Evolutionary conservation across 2,329 filamentous ascomycete species (phyloP).

Genomic region (Pestalotiopsis fici): DNA sequence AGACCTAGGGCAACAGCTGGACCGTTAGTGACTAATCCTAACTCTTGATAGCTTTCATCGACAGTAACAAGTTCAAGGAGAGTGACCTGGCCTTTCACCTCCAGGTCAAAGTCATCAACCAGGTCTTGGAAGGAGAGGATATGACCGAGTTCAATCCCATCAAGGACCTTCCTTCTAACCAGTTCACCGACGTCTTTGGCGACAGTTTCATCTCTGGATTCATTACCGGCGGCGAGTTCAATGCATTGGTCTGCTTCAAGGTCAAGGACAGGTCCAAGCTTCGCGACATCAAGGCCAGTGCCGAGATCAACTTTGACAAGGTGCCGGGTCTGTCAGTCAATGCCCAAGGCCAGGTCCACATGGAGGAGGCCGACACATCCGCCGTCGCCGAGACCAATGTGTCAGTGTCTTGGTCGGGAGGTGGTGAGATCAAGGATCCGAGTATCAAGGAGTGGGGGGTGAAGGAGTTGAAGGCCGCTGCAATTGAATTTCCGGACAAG

Average conservation of each 20-base stretch:
- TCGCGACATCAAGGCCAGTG: not conserved
- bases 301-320: not conserved
- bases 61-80: not conserved
- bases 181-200: not conserved
- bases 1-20: not conserved
- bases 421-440: not conserved
- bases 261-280: not conserved
- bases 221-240: not conserved
- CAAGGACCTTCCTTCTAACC: not conserved
- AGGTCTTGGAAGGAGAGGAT: not conserved
- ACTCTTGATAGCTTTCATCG: not conserved
- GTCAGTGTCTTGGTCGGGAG: not conserved
- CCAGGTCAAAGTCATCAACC: not conserved
- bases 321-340: not conserved
- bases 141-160: not conserved
- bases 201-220: not conserved
- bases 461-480: not conserved
- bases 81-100: not conserved
- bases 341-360: not conserved
- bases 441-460: not conserved
- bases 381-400: not conserved
- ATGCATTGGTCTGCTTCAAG: not conserved
- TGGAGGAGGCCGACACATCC: not conserved
- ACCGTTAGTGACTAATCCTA: not conserved
- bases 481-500: not conserved